These are phyloP conservation scores for Sarocladium oryzae DNA, from an alignment of 2,329 filamentous ascomycete species.

Conservation along the genomic window DNA sequence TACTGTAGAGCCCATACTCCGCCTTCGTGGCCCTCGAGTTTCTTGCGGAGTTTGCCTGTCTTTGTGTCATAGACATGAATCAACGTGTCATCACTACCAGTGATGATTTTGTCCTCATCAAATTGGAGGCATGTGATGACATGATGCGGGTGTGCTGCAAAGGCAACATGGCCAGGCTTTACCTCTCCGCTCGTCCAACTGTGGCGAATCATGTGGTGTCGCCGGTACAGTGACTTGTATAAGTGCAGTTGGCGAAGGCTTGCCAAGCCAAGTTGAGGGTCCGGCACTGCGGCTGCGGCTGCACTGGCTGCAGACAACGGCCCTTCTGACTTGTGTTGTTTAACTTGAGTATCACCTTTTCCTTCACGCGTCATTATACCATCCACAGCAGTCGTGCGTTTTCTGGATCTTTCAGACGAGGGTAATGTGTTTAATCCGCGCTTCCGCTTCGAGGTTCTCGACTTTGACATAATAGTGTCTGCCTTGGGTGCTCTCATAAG, in stretches of 20 bases:
- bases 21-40: slow-evolving; percentile 88
- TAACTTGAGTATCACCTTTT: slow-evolving; percentile 31
- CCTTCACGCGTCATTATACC: slow-evolving; percentile 35
- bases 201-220: slow-evolving; percentile 82
- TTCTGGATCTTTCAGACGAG: slow-evolving; percentile 40
- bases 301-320: slow-evolving; percentile 81
- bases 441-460: slow-evolving; percentile 51
- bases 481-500: slow-evolving; percentile 35
- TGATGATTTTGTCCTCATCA: slow-evolving; percentile 95
- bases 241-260: slow-evolving; percentile 80
- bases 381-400: slow-evolving; percentile 44
- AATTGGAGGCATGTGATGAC: slow-evolving; percentile 98
- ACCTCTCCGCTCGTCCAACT: slow-evolving; percentile 86
- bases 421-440: slow-evolving; percentile 39
- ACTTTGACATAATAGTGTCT: slow-evolving; percentile 33
- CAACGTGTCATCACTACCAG: slow-evolving; percentile 92
- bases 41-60: slow-evolving; percentile 76
- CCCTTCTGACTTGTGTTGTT: slow-evolving; percentile 62
- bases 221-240: slow-evolving; percentile 92
- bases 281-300: slow-evolving; percentile 74
- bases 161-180: slow-evolving; percentile 86
- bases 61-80: slow-evolving; percentile 98
- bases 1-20: slow-evolving; percentile 98
- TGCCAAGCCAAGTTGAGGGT: slow-evolving; percentile 72
- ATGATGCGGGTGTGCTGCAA: slow-evolving; percentile 91